phyloP scores from a whole-genome alignment of 768 basidiomycete species.

The Porpolomopsis calyptriformis region DNA sequence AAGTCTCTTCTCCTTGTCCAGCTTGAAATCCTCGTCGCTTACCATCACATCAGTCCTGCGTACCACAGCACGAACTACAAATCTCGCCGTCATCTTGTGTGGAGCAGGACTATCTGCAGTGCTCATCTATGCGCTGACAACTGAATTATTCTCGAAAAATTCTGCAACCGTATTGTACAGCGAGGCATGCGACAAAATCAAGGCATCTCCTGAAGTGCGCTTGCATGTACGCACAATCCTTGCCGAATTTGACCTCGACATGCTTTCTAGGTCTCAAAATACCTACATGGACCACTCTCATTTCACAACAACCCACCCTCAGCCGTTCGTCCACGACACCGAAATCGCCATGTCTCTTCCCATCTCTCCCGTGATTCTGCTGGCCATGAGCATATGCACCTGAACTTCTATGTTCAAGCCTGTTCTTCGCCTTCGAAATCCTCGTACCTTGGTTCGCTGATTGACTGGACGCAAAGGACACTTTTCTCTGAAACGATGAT shows the following conservation, averaged over 20 bases:
- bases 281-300: slow-evolving; percentile 53
- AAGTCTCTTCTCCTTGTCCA: not conserved
- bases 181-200: slow-evolving; percentile 44
- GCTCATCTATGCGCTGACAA: slow-evolving; percentile 67
- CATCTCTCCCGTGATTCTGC: slow-evolving; percentile 62
- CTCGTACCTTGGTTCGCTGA: slow-evolving; percentile 34
- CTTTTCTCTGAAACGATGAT: slow-evolving; percentile 42
- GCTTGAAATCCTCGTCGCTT: too few relatives aligned
- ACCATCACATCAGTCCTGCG: slow-evolving; percentile 41
- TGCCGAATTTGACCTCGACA: slow-evolving; percentile 4
- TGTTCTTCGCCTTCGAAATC: slow-evolving; percentile 28
- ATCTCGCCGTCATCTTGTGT: slow-evolving; percentile 49
- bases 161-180: slow-evolving; percentile 76
- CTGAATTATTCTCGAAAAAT: slow-evolving; percentile 81
- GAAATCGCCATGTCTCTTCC: slow-evolving; percentile 73
- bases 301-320: slow-evolving; percentile 82
- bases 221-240: not conserved
- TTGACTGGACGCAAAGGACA: slow-evolving; percentile 34
- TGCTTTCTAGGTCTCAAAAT: slow-evolving; percentile 47
- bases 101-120: slow-evolving; percentile 76
- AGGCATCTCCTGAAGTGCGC: slow-evolving; percentile 34
- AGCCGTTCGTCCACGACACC: slow-evolving; percentile 63
- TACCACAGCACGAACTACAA: slow-evolving; percentile 39
- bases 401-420: slow-evolving; percentile 74
- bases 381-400: slow-evolving; percentile 74